Percentiles rank a stretch among this genome's conserved stretches.
phyloP scores from a whole-genome alignment of 2,329 filamentous ascomycete species.

The Aquanectria penicillioides region DNA sequence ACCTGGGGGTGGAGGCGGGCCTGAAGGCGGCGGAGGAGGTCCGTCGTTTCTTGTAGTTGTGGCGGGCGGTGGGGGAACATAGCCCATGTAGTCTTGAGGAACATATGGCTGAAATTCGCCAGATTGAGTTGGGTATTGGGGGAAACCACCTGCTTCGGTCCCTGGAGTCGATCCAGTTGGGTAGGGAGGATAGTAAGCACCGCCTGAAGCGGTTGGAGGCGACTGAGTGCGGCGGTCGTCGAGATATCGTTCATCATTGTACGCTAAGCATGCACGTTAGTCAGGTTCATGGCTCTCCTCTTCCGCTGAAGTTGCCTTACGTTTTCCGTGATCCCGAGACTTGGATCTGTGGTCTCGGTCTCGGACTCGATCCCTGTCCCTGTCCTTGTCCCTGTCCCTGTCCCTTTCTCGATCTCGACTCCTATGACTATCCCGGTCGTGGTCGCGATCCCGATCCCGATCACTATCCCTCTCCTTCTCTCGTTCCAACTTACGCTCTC shows the following conservation, averaged over 20 bases:
- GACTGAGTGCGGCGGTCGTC: conserved; percentile 53
- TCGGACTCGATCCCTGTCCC: conserved; percentile 14
- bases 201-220: conserved; percentile 62
- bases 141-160: conserved; percentile 42
- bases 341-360: conserved; percentile 44
- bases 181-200: conserved; percentile 58
- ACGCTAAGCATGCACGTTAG: conserved; percentile 31
- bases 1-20: conserved; percentile 48
- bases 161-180: conserved; percentile 43
- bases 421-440: conserved; percentile 46
- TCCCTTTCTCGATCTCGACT: neutral
- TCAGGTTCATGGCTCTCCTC: conserved; percentile 4
- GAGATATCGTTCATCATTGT: conserved; percentile 49
- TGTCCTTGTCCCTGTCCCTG: neutral
- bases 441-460: conserved; percentile 26
- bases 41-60: conserved; percentile 8
- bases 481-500: conserved; percentile 42
- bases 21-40: conserved; percentile 23
- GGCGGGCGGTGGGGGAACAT: conserved; percentile 51
- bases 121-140: conserved; percentile 48
- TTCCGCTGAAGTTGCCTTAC: conserved; percentile 29
- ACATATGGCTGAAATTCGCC: conserved; percentile 53
- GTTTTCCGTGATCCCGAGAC: conserved; percentile 41
- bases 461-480: conserved; percentile 36
- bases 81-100: conserved; percentile 55